These are phyloP conservation scores for Fusarium sacchari DNA, from an alignment of 2,329 filamentous ascomycete genomes.

Conservation along the genomic window DNA sequence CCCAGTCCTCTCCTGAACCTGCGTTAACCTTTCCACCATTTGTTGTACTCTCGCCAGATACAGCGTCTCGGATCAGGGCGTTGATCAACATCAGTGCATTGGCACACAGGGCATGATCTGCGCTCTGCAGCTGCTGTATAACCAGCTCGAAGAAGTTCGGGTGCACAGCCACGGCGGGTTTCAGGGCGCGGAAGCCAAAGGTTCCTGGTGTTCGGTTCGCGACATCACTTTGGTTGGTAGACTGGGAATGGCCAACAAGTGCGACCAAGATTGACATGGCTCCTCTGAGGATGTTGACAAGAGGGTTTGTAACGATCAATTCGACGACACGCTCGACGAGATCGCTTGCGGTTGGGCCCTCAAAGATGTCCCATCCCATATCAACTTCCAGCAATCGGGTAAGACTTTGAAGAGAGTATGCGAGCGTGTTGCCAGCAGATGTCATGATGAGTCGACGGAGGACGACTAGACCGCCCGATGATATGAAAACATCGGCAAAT, in stretches of 20 bases:
- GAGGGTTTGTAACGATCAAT: slow-evolving; percentile 90
- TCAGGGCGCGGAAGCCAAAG: slow-evolving; percentile 90
- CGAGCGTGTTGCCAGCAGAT: slow-evolving; percentile 91
- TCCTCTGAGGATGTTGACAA: slow-evolving; percentile 96
- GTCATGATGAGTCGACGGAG: slow-evolving; percentile 85
- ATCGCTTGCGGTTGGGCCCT: slow-evolving; percentile 69
- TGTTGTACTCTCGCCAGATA: slow-evolving; percentile 74
- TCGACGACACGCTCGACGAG: slow-evolving; percentile 84
- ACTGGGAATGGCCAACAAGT: slow-evolving; percentile 86
- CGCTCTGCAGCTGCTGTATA: slow-evolving; percentile 89
- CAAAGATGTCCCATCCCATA: slow-evolving; percentile 95
- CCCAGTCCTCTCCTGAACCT: slow-evolving; percentile 78
- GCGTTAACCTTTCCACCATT: slow-evolving; percentile 43
- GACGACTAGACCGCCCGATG: slow-evolving; percentile 83
- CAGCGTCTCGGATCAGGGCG: slow-evolving; percentile 89
- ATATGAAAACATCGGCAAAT: slow-evolving; percentile 96
- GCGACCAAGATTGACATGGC: slow-evolving; percentile 97
- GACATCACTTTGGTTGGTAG: slow-evolving; percentile 52
- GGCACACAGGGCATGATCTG: slow-evolving; percentile 93
- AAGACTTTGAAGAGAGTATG: slow-evolving; percentile 92
- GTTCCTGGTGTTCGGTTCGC: slow-evolving; percentile 61
- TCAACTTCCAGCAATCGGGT: slow-evolving; percentile 91
- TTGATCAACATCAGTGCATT: slow-evolving; percentile 97
- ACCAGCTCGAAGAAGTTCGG: slow-evolving; percentile 95
- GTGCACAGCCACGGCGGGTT: slow-evolving; percentile 89